Evolutionary conservation across 2,329 filamentous ascomycete genomes (phyloP).

Genomic region (Incumbomyces lentus): DNA sequence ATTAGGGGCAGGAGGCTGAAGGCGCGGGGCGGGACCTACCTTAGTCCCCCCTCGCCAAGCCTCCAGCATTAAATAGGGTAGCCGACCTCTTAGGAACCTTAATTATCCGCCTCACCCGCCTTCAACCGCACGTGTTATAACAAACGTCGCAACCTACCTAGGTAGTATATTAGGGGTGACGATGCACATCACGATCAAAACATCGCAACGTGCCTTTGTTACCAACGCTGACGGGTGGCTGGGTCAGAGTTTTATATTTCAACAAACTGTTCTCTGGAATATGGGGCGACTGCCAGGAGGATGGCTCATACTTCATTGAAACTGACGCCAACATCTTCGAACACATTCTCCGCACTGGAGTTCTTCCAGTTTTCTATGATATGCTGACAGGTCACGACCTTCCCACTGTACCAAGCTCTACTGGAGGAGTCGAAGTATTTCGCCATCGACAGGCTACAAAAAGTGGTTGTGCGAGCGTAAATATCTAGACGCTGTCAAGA

Average conservation of each 20-base stretch:
- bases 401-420: slow-evolving; percentile 26
- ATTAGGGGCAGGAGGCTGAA: too few species aligned
- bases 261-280: not conserved
- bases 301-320: slow-evolving; percentile 31
- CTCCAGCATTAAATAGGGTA: too few species aligned
- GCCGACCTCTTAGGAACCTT: too few species aligned
- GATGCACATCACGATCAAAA: too few species aligned
- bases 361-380: slow-evolving; percentile 28
- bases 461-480: slow-evolving; percentile 2
- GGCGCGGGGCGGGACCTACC: too few species aligned
- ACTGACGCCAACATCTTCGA: slow-evolving; percentile 29
- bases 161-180: too few species aligned
- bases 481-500: slow-evolving; percentile 7
- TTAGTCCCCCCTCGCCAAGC: too few species aligned
- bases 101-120: too few species aligned
- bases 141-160: too few species aligned
- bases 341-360: slow-evolving; percentile 27
- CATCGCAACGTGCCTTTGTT: too few species aligned
- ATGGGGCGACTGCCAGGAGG: slow-evolving; percentile 6
- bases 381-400: slow-evolving; percentile 25
- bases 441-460: slow-evolving; percentile 4
- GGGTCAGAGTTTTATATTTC: slow-evolving; percentile 2
- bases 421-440: slow-evolving; percentile 28
- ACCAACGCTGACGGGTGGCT: too few species aligned
- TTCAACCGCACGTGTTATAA: too few species aligned